Conservation (phyloP, 139 green algal genomes). For the Chlorella sorokiniana region DNA sequence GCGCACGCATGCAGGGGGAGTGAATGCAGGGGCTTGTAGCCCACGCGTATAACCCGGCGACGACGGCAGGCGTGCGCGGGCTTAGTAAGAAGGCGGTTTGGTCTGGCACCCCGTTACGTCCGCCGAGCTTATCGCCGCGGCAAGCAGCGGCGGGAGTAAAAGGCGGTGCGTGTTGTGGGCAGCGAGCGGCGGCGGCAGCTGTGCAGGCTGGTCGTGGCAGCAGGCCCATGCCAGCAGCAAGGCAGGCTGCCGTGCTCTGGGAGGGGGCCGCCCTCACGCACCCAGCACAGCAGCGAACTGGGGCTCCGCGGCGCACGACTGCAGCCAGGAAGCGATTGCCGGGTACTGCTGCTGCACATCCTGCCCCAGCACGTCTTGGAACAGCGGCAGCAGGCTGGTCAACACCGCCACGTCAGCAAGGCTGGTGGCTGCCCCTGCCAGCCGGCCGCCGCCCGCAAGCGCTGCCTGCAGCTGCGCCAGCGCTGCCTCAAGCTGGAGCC, state of each 20-base stretch:
- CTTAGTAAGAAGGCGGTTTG: slow-evolving; percentile 18
- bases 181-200: background rate
- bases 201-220: background rate
- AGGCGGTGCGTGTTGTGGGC: background rate
- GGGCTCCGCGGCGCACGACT: slow-evolving; percentile 12
- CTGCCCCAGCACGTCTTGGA: slow-evolving; percentile 53
- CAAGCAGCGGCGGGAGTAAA: slow-evolving; percentile 18
- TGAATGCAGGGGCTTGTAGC: slow-evolving; percentile 17
- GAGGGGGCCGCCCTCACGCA: slow-evolving; percentile 31
- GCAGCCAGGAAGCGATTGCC: slow-evolving; percentile 48
- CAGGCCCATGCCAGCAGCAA: background rate
- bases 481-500: slow-evolving; percentile 13
- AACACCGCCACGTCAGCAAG: slow-evolving; percentile 61
- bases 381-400: slow-evolving; percentile 52
- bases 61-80: slow-evolving; percentile 7
- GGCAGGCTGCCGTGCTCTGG: background rate
- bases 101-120: slow-evolving; percentile 28
- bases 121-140: background rate
- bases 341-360: slow-evolving; percentile 41
- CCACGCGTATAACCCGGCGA: slow-evolving; percentile 43
- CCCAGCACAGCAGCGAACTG: slow-evolving; percentile 58
- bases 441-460: slow-evolving; percentile 24
- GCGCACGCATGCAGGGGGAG: background rate
- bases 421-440: slow-evolving; percentile 39
- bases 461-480: slow-evolving; percentile 47